These are phyloP conservation scores for Wickerhamiella alocasiicola DNA, from an alignment of 805 yeast genomes.

Conservation along the genomic window DNA sequence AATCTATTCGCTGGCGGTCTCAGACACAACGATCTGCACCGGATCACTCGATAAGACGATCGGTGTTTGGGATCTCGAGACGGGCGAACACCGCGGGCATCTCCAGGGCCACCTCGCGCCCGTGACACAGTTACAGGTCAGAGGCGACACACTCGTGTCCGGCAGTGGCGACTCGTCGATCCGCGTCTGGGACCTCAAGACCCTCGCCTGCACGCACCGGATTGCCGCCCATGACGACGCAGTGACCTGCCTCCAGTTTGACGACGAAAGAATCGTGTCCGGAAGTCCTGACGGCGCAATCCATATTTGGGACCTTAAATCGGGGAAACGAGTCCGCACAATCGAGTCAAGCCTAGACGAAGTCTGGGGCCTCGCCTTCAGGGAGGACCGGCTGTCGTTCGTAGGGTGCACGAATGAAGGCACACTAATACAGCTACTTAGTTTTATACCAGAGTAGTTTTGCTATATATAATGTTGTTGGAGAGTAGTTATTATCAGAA, in stretches of 20 bases:
- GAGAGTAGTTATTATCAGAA: no score
- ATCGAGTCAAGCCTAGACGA: constrained; percentile 27
- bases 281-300: constrained; percentile 35
- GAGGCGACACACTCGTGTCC: constrained; percentile 58
- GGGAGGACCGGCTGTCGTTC: constrained; percentile 30
- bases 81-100: constrained; percentile 67
- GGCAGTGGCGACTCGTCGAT: constrained; percentile 83
- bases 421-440: constrained; percentile 28
- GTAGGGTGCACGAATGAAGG: constrained; percentile 21
- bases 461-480: background rate
- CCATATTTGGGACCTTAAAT: constrained; percentile 30
- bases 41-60: constrained; percentile 93
- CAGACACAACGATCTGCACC: constrained; percentile 80
- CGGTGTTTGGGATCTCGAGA: constrained; percentile 84
- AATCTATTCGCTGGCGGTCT: constrained; percentile 87
- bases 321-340: constrained; percentile 31
- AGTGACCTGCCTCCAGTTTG: constrained; percentile 31
- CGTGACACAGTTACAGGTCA: constrained; percentile 72
- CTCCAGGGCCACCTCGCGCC: constrained; percentile 85
- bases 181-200: constrained; percentile 69
- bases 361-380: constrained; percentile 33
- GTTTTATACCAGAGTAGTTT: constrained; percentile 21
- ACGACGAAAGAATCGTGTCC: constrained; percentile 30
- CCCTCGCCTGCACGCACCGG: constrained; percentile 64
- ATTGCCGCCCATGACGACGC: constrained; percentile 35